Base-by-base conservation (phyloP, 306 rosid species). In the Vigna mungo region DNA sequence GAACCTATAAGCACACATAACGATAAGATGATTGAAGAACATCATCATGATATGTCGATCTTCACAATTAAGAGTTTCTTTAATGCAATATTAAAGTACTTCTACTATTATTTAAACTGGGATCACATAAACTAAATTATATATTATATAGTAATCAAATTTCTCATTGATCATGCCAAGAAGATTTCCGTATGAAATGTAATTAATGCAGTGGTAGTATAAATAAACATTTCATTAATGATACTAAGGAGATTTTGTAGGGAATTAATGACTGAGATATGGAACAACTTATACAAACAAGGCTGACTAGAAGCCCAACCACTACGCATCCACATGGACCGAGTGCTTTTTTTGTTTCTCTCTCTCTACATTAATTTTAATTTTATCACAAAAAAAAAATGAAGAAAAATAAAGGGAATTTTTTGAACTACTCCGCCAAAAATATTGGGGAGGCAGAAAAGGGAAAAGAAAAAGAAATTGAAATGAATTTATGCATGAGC, bases 321-420 rank as follows among this genome's bases (percentile, higher is more conserved):
- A 88, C 94, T 88, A 71, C 94, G 78, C 63, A 71, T 87, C 94
- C 87, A 71, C 62, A 68, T 59, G 90, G 94, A 83, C 67, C 54
- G 96, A 88, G 93, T 88, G 97, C 93, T 68, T 27, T 77, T 74
- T 18, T 8, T 7, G 14, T 72, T 70, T 66, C 65, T 59, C 84
- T 82, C 76, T 60, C 58, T 62, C 86, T 89, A 89, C 85, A 16
- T 61, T 59, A 76, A 62, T 76, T 54, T 61, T 59, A 76, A 62
- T 76, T 54, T 60, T 65, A 47, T 56, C 20, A 47, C 25, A 13
- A 47, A 78, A 30, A 25, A 21, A 21, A 52, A 47, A 76, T 46
- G 62, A 23, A 7, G 39, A 32, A 74, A 52, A 71, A 1, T 23
- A 51, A 20, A 75, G 5, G 56, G 43, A 85, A 30, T 32, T 73